Base-by-base conservation (phyloP, 1,284 basidiomycete genomes). In the Rhodotorula sp. region DNA sequence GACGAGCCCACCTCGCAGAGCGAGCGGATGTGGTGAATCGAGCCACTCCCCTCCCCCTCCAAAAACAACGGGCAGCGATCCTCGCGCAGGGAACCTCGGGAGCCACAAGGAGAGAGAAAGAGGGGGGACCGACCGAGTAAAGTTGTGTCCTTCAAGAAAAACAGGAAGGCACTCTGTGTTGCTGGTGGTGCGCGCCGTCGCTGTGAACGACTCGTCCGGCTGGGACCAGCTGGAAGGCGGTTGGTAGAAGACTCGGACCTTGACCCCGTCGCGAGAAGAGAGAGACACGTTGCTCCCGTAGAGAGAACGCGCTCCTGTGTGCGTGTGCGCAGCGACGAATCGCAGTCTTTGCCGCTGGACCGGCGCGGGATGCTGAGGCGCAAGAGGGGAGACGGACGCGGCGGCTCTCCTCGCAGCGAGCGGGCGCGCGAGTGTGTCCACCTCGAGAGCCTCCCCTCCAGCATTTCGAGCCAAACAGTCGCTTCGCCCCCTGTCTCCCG, bases 101-200 rank as follows among this genome's bases (percentile, higher is more conserved):
- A 28, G 6, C n/a, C 26, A 26, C 38, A 43, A 43, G 38, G 38
- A 43, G 38, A 34, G 54, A 26, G 2, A 55, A 15, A 12, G 34
- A 34, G 34, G 34, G 34, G 12, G 26, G 54, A 55, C n/a, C 26
- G 54, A 54, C 23, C 28, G 28, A 23, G 60, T 48, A 50, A 60
- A 61, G 60, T 38, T 31, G 63, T 60, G 47, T 31, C 43, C 43
- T 23, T 48, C 19, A n/a, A 43, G 34, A 5, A 5, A 23, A 31
- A 15, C 2, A n/a, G 3, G 10, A 15, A 61, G 28, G 47, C 34
- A 48, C 38, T 21, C 26, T 43, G 6, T 26, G 54, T 70, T 66
- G 61, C 66, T 71, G 69, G 69, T 71, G 69, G 69, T 64, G 69
- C 66, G 61, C 69, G 69, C 69, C 49, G 43, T 64, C 62, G 66